Conservation (phyloP, 1,284 basidiomycete species). For the Flammula alnicola region DNA sequence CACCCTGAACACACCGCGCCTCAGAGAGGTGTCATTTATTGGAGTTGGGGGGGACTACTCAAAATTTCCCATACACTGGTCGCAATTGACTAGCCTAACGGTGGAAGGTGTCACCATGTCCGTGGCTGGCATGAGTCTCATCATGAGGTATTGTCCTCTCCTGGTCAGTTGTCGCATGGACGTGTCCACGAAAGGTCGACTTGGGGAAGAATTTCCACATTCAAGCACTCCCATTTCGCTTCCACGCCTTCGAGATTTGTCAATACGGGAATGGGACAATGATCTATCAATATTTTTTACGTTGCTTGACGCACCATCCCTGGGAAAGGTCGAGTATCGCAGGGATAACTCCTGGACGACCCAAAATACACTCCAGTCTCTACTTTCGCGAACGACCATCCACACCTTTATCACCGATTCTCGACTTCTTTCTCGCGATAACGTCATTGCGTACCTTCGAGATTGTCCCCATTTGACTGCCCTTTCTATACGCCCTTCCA, state of each 20-base stretch:
- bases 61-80: constrained; percentile 1
- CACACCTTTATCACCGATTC: too few species aligned
- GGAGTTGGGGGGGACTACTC: not conserved
- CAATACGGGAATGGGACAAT: constrained; percentile 2
- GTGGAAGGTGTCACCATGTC: not conserved
- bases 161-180: constrained; percentile 1
- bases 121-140: not conserved
- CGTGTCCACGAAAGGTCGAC: not conserved
- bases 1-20: not conserved
- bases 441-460: too few species aligned
- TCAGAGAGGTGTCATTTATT: not conserved
- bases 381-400: too few species aligned
- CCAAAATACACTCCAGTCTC: too few species aligned
- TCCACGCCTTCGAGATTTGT: not conserved
- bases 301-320: not conserved
- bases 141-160: not conserved
- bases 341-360: too few species aligned
- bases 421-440: too few species aligned
- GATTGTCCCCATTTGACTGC: too few species aligned
- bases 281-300: not conserved
- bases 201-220: not conserved
- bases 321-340: too few species aligned
- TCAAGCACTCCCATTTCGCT: not conserved
- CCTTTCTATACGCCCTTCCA: too few species aligned
- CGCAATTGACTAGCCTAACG: constrained; percentile 1